phyloP scores from a whole-genome alignment of 2,329 filamentous ascomycete genomes.

The Diaporthe eres region DNA sequence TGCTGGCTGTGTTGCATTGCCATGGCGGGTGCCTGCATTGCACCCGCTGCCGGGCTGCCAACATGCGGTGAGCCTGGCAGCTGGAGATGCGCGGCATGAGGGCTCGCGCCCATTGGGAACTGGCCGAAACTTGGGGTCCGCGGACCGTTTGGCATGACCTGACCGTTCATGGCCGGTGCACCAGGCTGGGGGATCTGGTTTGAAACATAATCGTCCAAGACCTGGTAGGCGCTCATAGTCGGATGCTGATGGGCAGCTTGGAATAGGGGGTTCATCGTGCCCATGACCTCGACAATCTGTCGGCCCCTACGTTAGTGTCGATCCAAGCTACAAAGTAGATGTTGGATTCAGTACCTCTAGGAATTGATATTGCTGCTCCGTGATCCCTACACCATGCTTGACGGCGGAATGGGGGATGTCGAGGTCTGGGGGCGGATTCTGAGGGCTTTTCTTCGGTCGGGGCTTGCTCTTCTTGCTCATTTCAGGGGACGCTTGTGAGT shows the following conservation, averaged over 20 bases:
- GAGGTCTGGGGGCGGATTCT: constrained; percentile 71
- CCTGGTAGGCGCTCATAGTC: constrained; percentile 67
- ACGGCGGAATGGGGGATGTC: constrained; percentile 72
- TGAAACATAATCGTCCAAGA: constrained; percentile 72
- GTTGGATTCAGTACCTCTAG: constrained; percentile 66
- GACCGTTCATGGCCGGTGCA: constrained; percentile 61
- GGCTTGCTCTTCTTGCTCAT: constrained; percentile 77
- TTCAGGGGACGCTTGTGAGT: constrained; percentile 73
- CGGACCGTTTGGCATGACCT: constrained; percentile 59
- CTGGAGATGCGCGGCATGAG: constrained; percentile 71
- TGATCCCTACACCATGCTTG: constrained; percentile 70
- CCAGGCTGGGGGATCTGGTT: constrained; percentile 58
- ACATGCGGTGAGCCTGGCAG: constrained; percentile 74
- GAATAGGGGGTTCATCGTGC: constrained; percentile 76
- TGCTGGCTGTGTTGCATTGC: constrained; percentile 78
- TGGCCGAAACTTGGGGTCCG: constrained; percentile 69
- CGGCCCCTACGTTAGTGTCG: constrained; percentile 46
- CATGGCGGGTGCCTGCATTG: constrained; percentile 77
- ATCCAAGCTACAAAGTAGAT: constrained; percentile 10
- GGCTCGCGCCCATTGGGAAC: constrained; percentile 72
- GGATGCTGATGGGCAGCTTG: constrained; percentile 56
- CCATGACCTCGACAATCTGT: constrained; percentile 76
- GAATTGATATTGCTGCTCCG: constrained; percentile 73
- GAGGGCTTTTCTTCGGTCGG: constrained; percentile 71
- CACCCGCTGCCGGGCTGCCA: constrained; percentile 72